phyloP scores from a whole-genome alignment of 768 basidiomycete species.

The Megacollybia marginata region DNA sequence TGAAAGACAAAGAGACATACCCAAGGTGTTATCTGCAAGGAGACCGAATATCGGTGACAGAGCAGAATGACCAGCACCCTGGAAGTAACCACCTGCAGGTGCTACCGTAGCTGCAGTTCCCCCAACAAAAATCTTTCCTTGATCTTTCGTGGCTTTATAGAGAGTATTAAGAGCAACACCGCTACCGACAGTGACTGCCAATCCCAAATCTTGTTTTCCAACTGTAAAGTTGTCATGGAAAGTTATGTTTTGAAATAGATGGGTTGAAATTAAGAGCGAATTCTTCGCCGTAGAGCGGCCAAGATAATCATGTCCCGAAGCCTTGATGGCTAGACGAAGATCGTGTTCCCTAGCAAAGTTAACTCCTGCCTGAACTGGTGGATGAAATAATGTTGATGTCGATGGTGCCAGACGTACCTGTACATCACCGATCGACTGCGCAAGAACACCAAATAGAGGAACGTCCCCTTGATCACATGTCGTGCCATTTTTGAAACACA shows the following conservation, averaged over 20 bases:
- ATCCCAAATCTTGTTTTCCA: conserved; percentile 12
- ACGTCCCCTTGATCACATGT: no score
- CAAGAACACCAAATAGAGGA: no score
- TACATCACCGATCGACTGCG: no score
- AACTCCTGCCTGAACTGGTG: no score
- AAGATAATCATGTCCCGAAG: no score
- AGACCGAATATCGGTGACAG: conserved; percentile 16
- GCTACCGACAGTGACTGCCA: conserved; percentile 20
- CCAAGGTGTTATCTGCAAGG: no score
- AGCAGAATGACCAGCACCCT: conserved; percentile 22
- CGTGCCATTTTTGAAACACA: no score
- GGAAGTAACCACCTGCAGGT: conserved; percentile 24
- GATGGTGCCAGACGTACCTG: no score
- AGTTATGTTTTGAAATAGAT: conserved; percentile 25
- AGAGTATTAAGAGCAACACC: conserved; percentile 16
- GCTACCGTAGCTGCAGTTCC: conserved; percentile 19
- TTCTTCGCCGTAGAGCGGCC: conserved; percentile 35
- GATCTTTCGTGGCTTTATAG: conserved; percentile 12
- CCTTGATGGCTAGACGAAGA: no score
- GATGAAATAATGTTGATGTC: no score
- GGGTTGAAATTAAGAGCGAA: conserved; percentile 34
- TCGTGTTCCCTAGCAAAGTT: no score
- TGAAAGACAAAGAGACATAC: no score
- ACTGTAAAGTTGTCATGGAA: conserved; percentile 17
- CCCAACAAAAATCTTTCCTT: conserved; percentile 17